Evolutionary conservation across 2,329 filamentous ascomycete genomes (phyloP).

Genomic region (Colletotrichum eremochloae): DNA sequence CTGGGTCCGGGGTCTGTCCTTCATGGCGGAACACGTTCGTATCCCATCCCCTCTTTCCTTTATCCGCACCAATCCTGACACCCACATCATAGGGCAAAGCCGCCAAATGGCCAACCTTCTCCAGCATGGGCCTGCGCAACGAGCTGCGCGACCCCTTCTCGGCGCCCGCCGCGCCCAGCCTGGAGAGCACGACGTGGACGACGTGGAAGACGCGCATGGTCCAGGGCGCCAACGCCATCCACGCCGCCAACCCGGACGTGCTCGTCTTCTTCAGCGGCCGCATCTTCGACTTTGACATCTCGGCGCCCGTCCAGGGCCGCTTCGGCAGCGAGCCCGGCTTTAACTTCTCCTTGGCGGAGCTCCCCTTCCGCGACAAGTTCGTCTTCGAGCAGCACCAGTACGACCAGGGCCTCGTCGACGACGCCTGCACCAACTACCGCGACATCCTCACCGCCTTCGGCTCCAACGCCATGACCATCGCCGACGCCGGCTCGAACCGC

Average conservation of each 20-base stretch:
- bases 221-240: conserved; percentile 57
- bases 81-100: conserved; percentile 48
- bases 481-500: not conserved
- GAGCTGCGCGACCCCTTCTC: conserved; percentile 53
- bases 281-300: conserved; percentile 49
- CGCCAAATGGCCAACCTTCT: conserved; percentile 53
- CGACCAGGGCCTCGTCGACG: conserved; percentile 47
- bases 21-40: conserved; percentile 63
- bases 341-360: conserved; percentile 52
- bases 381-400: conserved; percentile 57
- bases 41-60: conserved; percentile 8
- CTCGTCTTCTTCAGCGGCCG: conserved; percentile 59
- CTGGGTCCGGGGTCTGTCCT: conserved; percentile 65
- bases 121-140: conserved; percentile 59
- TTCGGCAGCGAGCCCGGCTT: conserved; percentile 20
- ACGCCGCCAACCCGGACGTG: conserved; percentile 59
- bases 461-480: not conserved
- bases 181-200: conserved; percentile 58
- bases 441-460: conserved; percentile 8
- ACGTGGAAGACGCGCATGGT: conserved; percentile 61
- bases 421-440: conserved; percentile 8
- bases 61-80: not conserved
- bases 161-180: conserved; percentile 62
- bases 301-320: conserved; percentile 48
- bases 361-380: conserved; percentile 54